These are phyloP conservation scores for Claviceps capensis DNA, from an alignment of 2,329 filamentous ascomycete species.

Conservation along the genomic window DNA sequence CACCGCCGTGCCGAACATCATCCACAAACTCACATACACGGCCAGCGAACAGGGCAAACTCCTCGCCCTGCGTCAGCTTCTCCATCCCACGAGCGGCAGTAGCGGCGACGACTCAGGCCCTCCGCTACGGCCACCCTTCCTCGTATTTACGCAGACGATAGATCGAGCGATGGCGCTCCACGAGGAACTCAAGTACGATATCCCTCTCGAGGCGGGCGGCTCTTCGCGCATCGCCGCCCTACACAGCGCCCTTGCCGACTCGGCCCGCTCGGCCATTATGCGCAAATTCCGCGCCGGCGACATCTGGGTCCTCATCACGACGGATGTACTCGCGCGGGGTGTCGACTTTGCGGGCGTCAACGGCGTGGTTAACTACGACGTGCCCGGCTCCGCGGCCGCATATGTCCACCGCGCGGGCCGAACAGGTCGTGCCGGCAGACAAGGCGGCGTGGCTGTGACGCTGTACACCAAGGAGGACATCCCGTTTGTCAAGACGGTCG, in stretches of 20 bases:
- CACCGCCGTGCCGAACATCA: conserved; percentile 82
- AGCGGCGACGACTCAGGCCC: conserved; percentile 34
- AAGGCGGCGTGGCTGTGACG: conserved; percentile 81
- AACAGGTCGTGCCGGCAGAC: conserved; percentile 75
- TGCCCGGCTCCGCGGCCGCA: conserved; percentile 75
- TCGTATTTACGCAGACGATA: conserved; percentile 95
- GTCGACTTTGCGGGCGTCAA: conserved; percentile 94
- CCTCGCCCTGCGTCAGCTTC: conserved; percentile 74
- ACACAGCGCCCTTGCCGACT: conserved; percentile 72
- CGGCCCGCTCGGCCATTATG: conserved; percentile 68
- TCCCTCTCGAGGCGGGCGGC: conserved; percentile 76
- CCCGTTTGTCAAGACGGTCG: conserved; percentile 74
- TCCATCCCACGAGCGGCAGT: conserved; percentile 55
- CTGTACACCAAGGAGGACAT: conserved; percentile 95
- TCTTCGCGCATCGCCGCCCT: conserved; percentile 75
- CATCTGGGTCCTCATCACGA: conserved; percentile 94
- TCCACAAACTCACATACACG: conserved; percentile 79
- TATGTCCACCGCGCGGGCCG: conserved; percentile 92
- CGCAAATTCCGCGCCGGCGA: conserved; percentile 80
- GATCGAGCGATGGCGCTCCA: conserved; percentile 77
- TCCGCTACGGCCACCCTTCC: conserved; percentile 68
- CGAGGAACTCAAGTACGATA: conserved; percentile 86
- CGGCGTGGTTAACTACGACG: conserved; percentile 94
- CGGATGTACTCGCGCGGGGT: conserved; percentile 80
- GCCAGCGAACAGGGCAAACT: conserved; percentile 91